These are phyloP conservation scores for Neopestalotiopsis sp. DNA, from an alignment of 2,329 filamentous ascomycete genomes.

Conservation along the genomic window DNA sequence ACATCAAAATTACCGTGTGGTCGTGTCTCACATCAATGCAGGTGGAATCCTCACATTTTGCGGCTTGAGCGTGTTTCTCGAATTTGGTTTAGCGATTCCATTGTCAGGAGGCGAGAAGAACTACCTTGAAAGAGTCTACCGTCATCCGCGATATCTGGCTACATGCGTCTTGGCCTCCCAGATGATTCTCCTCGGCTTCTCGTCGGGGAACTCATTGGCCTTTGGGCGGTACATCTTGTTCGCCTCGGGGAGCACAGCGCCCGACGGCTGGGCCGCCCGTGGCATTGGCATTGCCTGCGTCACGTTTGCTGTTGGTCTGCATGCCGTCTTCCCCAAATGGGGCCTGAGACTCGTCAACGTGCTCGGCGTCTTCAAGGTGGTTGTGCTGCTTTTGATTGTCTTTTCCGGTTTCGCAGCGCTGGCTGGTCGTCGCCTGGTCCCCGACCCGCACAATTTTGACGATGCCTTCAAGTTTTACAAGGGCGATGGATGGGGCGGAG, in stretches of 20 bases:
- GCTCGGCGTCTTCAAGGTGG: constrained; percentile 64
- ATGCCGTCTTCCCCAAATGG: constrained; percentile 59
- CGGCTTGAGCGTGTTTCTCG: constrained; percentile 65
- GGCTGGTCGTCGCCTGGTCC: constrained; percentile 52
- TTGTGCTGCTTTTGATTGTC: constrained; percentile 64
- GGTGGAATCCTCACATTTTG: constrained; percentile 60
- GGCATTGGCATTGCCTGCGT: constrained; percentile 59
- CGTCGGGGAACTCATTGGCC: constrained; percentile 61
- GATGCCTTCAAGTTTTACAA: constrained; percentile 55
- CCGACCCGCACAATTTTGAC: constrained; percentile 61
- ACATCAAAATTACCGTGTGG: no score
- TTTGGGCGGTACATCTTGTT: constrained; percentile 64
- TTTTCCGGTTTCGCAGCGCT: constrained; percentile 64
- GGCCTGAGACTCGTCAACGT: constrained; percentile 64
- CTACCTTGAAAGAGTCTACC: constrained; percentile 68
- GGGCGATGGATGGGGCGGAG: constrained; percentile 50
- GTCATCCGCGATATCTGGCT: constrained; percentile 60
- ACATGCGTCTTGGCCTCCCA: constrained; percentile 65
- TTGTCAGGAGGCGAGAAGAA: constrained; percentile 69
- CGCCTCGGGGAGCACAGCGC: constrained; percentile 51
- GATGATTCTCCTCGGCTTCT: constrained; percentile 67
- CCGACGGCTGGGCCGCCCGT: constrained; percentile 60
- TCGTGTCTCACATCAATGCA: constrained; percentile 12
- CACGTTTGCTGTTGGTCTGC: constrained; percentile 59
- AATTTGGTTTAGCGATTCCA: constrained; percentile 67